A percentile compares a stretch with the other conserved stretches of the same genome.
These are phyloP conservation scores for Phaeosphaeriaceae sp. DNA, from an alignment of 2,329 filamentous ascomycete genomes.

Conservation along the genomic window DNA sequence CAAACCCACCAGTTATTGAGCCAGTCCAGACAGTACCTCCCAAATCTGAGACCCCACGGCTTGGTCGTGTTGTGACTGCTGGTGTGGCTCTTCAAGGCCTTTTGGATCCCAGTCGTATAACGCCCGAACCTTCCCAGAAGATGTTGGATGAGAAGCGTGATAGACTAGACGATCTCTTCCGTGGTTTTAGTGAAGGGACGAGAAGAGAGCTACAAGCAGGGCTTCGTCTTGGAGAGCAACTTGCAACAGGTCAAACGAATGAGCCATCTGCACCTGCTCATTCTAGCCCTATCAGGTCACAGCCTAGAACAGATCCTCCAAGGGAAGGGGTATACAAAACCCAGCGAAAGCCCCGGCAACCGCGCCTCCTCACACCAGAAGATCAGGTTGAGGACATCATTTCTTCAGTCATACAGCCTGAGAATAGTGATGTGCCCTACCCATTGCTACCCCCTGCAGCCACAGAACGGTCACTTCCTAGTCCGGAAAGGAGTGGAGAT, in stretches of 20 bases:
- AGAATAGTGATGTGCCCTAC: slow-evolving; percentile 33
- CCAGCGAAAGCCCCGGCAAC: slow-evolving; percentile 28
- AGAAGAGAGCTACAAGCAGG: slow-evolving; percentile 47
- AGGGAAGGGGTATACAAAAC: slow-evolving; percentile 33
- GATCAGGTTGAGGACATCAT: slow-evolving; percentile 34
- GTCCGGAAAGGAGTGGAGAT: slow-evolving; percentile 39
- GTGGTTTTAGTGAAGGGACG: slow-evolving; percentile 49
- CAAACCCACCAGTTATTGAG: slow-evolving; percentile 39
- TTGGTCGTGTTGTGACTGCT: slow-evolving; percentile 46
- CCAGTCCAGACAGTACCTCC: slow-evolving; percentile 19
- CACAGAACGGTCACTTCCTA: slow-evolving; percentile 32
- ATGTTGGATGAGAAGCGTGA: slow-evolving; percentile 28
- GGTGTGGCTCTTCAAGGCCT: slow-evolving; percentile 48
- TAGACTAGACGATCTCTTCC: slow-evolving; percentile 46
- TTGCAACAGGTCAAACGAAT: slow-evolving; percentile 34
- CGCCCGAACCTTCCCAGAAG: slow-evolving; percentile 33
- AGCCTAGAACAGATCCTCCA: slow-evolving; percentile 8
- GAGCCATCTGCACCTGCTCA: slow-evolving; percentile 20
- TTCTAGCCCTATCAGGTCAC: slow-evolving; percentile 25
- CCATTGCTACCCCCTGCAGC: slow-evolving; percentile 24
- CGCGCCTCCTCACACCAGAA: slow-evolving; percentile 46
- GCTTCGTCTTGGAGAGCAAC: slow-evolving; percentile 47
- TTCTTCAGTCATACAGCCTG: slow-evolving; percentile 14
- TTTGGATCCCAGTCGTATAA: slow-evolving; percentile 38
- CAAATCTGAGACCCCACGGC: slow-evolving; percentile 38